phyloP scores from a whole-genome alignment of 2,329 filamentous ascomycete genomes.

The Neopestalotiopsis sp. region DNA sequence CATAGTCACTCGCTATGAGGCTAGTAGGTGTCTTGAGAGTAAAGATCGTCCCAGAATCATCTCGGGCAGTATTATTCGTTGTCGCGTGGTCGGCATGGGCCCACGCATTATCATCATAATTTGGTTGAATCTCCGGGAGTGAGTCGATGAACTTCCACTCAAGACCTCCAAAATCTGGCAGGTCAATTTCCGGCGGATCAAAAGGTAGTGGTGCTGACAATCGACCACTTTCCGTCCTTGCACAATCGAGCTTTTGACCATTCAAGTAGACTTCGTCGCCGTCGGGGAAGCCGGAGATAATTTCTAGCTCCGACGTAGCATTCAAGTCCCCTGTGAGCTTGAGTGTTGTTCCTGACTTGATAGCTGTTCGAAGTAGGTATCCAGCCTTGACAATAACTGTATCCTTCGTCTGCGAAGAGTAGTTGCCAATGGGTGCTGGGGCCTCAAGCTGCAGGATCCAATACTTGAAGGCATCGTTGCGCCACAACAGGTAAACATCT shows the following conservation, averaged over 20 bases:
- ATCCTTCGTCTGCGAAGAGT: conserved; percentile 23
- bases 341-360: conserved; percentile 59
- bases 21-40: conserved; percentile 60
- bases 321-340: conserved; percentile 76
- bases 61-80: conserved; percentile 61
- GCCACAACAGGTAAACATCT: conserved; percentile 51
- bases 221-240: conserved; percentile 40
- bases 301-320: conserved; percentile 68
- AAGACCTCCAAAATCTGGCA: conserved; percentile 64
- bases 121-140: conserved; percentile 69
- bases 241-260: conserved; percentile 51
- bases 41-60: conserved; percentile 14
- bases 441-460: conserved; percentile 59
- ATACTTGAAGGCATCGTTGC: conserved; percentile 57
- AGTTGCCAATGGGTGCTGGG: conserved; percentile 21
- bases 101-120: conserved; percentile 76
- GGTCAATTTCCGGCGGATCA: conserved; percentile 37
- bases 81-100: conserved; percentile 57
- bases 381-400: conserved; percentile 66
- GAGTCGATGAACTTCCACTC: conserved; percentile 74
- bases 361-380: conserved; percentile 68
- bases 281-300: conserved; percentile 64
- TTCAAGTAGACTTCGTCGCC: conserved; percentile 68
- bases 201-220: conserved; percentile 23
- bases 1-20: conserved; percentile 75